Percentiles rank a stretch among this genome's conserved stretches.
phyloP scores from a whole-genome alignment of 495 filamentous ascomycete species.

The Cryomyces minteri region DNA sequence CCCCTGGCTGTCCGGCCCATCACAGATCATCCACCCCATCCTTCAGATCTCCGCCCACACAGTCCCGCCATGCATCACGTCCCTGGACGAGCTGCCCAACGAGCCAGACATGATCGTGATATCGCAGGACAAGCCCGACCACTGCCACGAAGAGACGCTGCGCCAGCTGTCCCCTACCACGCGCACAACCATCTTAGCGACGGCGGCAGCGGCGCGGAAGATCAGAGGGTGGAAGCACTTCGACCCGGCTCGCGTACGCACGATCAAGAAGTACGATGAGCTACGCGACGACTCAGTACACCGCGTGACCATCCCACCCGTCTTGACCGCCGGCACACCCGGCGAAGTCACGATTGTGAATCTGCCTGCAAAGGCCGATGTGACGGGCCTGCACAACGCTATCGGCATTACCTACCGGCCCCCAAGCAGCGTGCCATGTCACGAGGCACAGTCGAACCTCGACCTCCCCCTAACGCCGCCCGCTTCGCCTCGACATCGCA shows the following conservation, averaged over 20 bases:
- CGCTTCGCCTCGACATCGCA: constrained; percentile 3
- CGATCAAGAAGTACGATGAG: constrained; percentile 30
- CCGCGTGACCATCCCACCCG: constrained; percentile 28
- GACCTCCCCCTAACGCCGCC: constrained; percentile 14
- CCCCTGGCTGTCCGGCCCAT: constrained; percentile 48
- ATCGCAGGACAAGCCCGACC: constrained; percentile 51
- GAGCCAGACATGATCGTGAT: constrained; percentile 47
- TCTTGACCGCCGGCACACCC: constrained; percentile 23
- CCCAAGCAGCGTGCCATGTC: constrained; percentile 22
- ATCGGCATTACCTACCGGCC: constrained; percentile 54
- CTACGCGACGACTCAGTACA: constrained; percentile 25
- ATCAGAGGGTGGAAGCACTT: constrained; percentile 52
- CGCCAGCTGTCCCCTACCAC: constrained; percentile 34
- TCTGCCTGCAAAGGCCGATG: constrained; percentile 39
- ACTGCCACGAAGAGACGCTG: constrained; percentile 50
- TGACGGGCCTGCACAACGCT: constrained; percentile 42
- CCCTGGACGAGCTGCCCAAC: constrained; percentile 34
- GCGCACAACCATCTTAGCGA: constrained; percentile 43
- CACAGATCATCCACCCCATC: constrained; percentile 38
- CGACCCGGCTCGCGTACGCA: constrained; percentile 28
- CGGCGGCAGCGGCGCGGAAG: constrained; percentile 37
- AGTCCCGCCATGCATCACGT: constrained; percentile 33
- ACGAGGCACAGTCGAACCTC: constrained; percentile 10
- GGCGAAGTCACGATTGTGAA: constrained; percentile 50
- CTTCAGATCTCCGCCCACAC: constrained; percentile 40